Conservation (phyloP, 2,329 filamentous ascomycete species). For the Penicillium psychrosexuale region DNA sequence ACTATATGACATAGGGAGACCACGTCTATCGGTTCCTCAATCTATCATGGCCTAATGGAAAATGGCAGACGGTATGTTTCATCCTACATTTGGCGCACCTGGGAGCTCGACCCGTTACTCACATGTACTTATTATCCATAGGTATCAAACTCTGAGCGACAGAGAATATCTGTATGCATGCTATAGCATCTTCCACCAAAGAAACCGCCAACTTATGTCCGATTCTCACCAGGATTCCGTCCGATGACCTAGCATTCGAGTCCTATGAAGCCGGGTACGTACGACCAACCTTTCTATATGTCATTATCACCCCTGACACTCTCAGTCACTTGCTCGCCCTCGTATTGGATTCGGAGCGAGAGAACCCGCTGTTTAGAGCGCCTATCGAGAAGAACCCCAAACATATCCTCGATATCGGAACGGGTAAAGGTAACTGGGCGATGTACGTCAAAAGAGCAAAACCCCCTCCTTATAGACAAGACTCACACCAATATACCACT, state of each 20-base stretch:
- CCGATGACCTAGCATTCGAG: conserved; percentile 18
- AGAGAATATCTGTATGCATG: conserved; percentile 12
- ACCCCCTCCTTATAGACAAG: neutral
- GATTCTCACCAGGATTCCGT: conserved; percentile 9
- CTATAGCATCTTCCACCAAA: neutral
- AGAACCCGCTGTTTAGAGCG: conserved; percentile 14
- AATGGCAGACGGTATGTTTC: conserved; percentile 16
- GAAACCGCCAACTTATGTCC: neutral
- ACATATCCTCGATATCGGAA: conserved; percentile 16
- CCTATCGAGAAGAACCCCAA: conserved; percentile 4
- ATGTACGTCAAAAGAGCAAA: neutral
- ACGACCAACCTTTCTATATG: neutral
- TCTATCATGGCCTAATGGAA: conserved; percentile 15
- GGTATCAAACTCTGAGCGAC: conserved; percentile 16
- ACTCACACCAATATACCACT: neutral
- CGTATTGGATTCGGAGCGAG: conserved; percentile 10
- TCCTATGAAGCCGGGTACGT: conserved; percentile 18
- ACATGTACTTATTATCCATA: neutral
- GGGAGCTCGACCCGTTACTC: neutral
- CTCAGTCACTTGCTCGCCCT: conserved; percentile 14
- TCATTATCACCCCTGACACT: neutral
- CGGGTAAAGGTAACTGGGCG: conserved; percentile 12
- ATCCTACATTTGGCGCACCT: neutral
- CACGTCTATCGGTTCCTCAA: conserved; percentile 15
- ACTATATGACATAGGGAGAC: conserved; percentile 7